Evolutionary conservation across 306 rosid species (phyloP).

Genomic region (Glycine latifolia): DNA sequence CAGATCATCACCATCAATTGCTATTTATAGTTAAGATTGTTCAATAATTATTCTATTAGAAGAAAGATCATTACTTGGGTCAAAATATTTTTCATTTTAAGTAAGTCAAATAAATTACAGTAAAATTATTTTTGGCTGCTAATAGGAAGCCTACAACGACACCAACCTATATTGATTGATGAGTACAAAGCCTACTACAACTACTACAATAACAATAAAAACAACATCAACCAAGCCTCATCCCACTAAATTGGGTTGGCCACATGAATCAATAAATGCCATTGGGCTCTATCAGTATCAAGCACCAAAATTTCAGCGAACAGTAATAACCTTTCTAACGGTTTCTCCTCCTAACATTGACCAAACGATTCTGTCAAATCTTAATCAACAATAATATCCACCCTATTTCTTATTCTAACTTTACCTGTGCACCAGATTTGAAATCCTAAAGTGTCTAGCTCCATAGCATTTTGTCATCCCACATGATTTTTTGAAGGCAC

Average conservation of each 20-base stretch:
- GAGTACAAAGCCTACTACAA: background rate
- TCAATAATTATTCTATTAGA: background rate
- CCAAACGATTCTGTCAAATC: background rate
- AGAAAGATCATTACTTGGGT: background rate
- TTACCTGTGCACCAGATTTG: background rate
- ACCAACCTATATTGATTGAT: background rate
- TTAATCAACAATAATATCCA: conserved; percentile 9
- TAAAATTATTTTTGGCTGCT: background rate
- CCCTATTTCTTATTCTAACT: conserved; percentile 2
- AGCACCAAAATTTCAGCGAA: too few relatives aligned
- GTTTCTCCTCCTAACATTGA: conserved; percentile 11
- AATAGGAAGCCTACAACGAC: conserved; percentile 6
- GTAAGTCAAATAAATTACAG: background rate
- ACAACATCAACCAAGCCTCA: conserved; percentile 14
- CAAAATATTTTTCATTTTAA: background rate
- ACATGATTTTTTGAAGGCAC: too few relatives aligned
- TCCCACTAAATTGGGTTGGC: background rate
- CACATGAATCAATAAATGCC: background rate
- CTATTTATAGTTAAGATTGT: background rate
- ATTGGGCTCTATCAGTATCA: too few relatives aligned
- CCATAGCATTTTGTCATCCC: background rate
- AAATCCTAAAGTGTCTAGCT: background rate
- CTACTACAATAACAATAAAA: background rate
- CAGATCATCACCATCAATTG: conserved; percentile 33
- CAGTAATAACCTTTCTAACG: too few relatives aligned